Base-by-base conservation (phyloP, 345 rosid genomes). In the Trapa incisa region DNA sequence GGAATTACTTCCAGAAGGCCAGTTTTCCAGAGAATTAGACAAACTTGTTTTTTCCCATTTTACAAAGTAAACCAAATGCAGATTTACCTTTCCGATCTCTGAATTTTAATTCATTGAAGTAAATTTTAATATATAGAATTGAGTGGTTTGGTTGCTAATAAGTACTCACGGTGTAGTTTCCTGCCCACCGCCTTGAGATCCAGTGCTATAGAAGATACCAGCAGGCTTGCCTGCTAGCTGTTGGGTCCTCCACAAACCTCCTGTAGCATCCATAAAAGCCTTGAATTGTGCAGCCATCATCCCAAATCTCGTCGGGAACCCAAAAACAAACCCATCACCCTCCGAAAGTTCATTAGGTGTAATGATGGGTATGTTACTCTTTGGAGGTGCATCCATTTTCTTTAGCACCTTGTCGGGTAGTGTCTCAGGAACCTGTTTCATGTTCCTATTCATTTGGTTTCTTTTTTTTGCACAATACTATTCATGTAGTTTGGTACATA, bases 221-320 rank as follows among this genome's bases (percentile, higher is more conserved):
- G 98, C 98, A 66, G 98, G 96, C 71, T 88, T 93, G 67, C 98
- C 98, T 0, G 98, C 98, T 22, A 93, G 97, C 65, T 83, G 81
- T 56, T 88, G 98, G 65, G 97, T 80, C 72, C 96, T 87, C 98
- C 98, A 90, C 65, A 88, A 80, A 39, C 92, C 96, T 69, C 98
- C 97, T 13, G 98, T 93, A 65, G 97, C 86, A 72, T 93, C 98
- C 71, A 93, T 50, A 77, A 90, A 93, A 54, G 98, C 96, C 70
- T 93, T 93, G 75, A 93, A 93, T 74, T 93, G 98, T 72, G 98
- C 94, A 76, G 94, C 77, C 98, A 93, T 93, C 98, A 93, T 93
- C 42, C 98, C 98, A 48, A 88, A 93, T 79, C 97, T 86, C 41
- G 98, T 93, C 65, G 97, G 98, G 87, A 93, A 93, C n/a, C 98